These are phyloP conservation scores for Hemileia vastatrix DNA, from an alignment of 1,284 basidiomycete genomes.

Conservation along the genomic window DNA sequence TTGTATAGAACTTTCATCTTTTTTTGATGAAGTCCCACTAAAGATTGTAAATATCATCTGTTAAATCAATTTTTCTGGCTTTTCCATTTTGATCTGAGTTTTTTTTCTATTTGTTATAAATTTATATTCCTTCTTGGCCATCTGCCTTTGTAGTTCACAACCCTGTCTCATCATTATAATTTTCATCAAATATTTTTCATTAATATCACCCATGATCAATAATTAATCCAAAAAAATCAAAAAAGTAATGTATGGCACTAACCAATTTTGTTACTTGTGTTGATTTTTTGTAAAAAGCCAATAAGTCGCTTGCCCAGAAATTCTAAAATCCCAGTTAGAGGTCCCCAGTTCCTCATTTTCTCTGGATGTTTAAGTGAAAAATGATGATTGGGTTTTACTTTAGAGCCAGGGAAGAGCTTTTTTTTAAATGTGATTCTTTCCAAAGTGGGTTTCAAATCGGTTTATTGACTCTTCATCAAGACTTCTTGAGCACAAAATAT, in stretches of 20 bases:
- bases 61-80: background rate
- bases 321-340: no score
- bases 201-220: background rate
- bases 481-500: no score
- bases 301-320: constrained; percentile 8
- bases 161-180: background rate
- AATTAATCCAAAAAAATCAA: background rate
- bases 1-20: background rate
- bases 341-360: no score
- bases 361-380: no score
- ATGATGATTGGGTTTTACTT: no score
- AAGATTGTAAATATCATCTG: background rate
- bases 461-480: no score
- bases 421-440: no score
- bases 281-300: constrained; percentile 17
- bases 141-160: background rate
- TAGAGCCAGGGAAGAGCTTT: no score
- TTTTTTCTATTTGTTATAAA: background rate
- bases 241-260: background rate
- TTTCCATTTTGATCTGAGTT: background rate
- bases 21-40: background rate
- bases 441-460: no score
- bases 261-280: constrained; percentile 11
- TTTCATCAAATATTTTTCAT: background rate
- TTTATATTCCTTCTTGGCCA: background rate